Conservation (phyloP, 805 yeast genomes). For the Saturnispora gosingensis region DNA sequence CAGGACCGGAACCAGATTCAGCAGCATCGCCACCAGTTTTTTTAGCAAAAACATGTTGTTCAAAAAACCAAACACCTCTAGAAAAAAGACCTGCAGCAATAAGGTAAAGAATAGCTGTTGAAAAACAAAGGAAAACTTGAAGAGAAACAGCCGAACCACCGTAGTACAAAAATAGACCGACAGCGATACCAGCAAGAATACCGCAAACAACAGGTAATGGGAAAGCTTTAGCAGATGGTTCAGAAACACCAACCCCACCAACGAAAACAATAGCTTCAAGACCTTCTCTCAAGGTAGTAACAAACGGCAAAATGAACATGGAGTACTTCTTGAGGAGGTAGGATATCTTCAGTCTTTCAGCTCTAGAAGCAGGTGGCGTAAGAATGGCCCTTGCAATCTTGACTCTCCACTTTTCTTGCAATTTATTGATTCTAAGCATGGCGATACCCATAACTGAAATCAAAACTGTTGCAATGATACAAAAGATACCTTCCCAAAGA, state of each 20-base stretch:
- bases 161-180: constrained; percentile 66
- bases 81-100: constrained; percentile 91
- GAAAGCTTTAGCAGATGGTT: constrained; percentile 46
- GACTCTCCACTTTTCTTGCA: constrained; percentile 95
- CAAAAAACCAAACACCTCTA: constrained; percentile 87
- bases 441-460: constrained; percentile 94
- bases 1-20: constrained; percentile 89
- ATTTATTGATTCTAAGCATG: constrained; percentile 89
- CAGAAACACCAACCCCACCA: constrained; percentile 81
- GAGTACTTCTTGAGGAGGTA: constrained; percentile 64
- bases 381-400: constrained; percentile 82
- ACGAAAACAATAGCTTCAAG: constrained; percentile 92
- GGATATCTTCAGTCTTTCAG: constrained; percentile 45
- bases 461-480: constrained; percentile 81
- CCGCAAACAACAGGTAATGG: constrained; percentile 93
- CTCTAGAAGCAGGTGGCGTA: constrained; percentile 40
- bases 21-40: constrained; percentile 91
- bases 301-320: constrained; percentile 81
- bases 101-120: constrained; percentile 82
- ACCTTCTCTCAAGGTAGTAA: constrained; percentile 94
- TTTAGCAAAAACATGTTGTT: constrained; percentile 52
- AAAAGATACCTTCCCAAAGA: constrained; percentile 94
- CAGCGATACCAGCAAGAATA: constrained; percentile 62
- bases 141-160: constrained; percentile 79
- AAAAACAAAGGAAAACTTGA: constrained; percentile 76